phyloP scores from a whole-genome alignment of 306 rosid species.

The Corylus americana region DNA sequence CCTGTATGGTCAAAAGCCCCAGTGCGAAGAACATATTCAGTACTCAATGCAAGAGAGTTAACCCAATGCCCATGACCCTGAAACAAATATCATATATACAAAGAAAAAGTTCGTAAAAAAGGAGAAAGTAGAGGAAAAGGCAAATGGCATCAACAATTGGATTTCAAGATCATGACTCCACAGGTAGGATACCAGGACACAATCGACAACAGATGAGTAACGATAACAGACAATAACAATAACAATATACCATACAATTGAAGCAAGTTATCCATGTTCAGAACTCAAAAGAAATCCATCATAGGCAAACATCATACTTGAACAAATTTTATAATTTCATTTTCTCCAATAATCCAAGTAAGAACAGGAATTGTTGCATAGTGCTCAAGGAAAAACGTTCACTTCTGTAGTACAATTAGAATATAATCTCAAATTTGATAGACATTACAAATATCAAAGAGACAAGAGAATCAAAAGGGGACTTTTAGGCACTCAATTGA shows the following conservation, averaged over 20 bases:
- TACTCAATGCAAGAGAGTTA: slow-evolving; percentile 92
- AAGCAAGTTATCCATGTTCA: background rate
- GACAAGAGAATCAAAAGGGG: background rate
- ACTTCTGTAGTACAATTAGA: background rate
- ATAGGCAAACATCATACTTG: background rate
- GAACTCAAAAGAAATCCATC: background rate
- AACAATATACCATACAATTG: background rate
- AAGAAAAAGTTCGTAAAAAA: slow-evolving; percentile 17
- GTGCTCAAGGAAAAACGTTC: no score
- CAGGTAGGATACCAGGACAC: background rate
- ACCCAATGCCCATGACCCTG: slow-evolving; percentile 99
- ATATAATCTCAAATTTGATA: background rate
- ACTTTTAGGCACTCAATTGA: no score
- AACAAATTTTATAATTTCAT: background rate
- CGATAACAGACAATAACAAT: background rate
- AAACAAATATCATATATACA: slow-evolving; percentile 32
- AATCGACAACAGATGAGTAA: background rate
- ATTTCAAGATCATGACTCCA: slow-evolving; percentile 11
- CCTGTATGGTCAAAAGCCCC: slow-evolving; percentile 97
- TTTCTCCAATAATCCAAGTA: background rate
- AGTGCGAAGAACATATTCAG: slow-evolving; percentile 92
- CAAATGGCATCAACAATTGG: background rate
- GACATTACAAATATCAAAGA: background rate
- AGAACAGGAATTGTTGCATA: background rate
- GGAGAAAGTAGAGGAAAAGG: slow-evolving; percentile 7